These are phyloP conservation scores for Stenogyne calaminthoides DNA, from an alignment of 305 asterid genomes.

Conservation along the genomic window DNA sequence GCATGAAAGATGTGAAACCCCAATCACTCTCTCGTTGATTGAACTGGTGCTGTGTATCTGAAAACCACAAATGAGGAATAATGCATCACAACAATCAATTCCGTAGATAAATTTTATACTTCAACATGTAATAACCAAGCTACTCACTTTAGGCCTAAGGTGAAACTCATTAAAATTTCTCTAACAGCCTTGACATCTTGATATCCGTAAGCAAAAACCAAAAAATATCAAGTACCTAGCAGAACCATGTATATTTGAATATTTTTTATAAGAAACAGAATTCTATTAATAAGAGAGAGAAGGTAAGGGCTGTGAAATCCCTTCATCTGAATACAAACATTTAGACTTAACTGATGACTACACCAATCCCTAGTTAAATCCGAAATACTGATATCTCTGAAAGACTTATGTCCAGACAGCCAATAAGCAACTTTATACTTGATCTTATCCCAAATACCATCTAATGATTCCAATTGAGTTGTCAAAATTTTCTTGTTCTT, in stretches of 20 bases:
- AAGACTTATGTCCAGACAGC: no score
- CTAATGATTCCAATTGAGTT: no score
- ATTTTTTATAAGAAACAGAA: no score
- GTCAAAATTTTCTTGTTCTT: no score
- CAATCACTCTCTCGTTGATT: conserved; percentile 94
- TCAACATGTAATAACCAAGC: conserved; percentile 17
- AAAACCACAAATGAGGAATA: conserved; percentile 29
- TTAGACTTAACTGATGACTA: no score
- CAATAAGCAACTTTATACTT: no score
- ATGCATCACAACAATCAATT: conserved; percentile 20
- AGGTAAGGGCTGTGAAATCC: no score
- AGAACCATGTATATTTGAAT: not conserved
- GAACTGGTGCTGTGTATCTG: conserved; percentile 94
- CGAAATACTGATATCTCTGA: no score
- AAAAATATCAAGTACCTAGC: conserved; percentile 5
- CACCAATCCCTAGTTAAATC: no score
- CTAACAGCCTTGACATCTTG: conserved; percentile 7
- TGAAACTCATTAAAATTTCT: conserved; percentile 8
- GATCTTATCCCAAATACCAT: no score
- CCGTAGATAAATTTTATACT: not conserved
- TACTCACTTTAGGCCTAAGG: conserved; percentile 11
- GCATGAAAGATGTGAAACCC: conserved; percentile 78
- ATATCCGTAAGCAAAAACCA: not conserved
- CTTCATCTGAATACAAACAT: no score
- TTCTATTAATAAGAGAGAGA: no score